Percentiles rank a stretch among this genome's conserved stretches.
Evolutionary conservation across 306 rosid species (phyloP).

Genomic region (Cicer judaicum): DNA sequence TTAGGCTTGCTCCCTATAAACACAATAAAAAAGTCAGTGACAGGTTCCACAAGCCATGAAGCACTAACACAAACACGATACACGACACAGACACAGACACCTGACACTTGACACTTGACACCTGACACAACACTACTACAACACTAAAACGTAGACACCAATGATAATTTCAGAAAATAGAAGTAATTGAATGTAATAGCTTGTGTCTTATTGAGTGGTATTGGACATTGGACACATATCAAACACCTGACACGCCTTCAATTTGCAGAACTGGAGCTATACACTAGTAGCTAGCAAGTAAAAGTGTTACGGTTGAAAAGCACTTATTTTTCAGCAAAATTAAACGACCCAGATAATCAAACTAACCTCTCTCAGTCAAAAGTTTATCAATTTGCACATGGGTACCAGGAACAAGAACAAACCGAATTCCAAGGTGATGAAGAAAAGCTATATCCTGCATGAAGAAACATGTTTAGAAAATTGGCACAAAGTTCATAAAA

Average conservation of each 20-base stretch:
- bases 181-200: too few relatives aligned
- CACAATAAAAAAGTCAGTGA: conserved; percentile 34
- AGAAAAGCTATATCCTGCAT: conserved; percentile 97
- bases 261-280: too few relatives aligned
- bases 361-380: conserved; percentile 79
- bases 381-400: conserved; percentile 86
- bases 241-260: too few relatives aligned
- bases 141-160: too few relatives aligned
- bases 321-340: neutral
- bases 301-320: neutral
- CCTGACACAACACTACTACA: too few relatives aligned
- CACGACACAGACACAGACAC: too few relatives aligned
- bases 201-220: too few relatives aligned
- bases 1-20: conserved; percentile 77
- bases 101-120: too few relatives aligned
- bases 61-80: too few relatives aligned
- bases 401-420: conserved; percentile 91
- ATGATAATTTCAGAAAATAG: too few relatives aligned
- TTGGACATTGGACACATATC: too few relatives aligned
- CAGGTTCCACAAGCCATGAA: neutral
- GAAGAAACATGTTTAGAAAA: conserved; percentile 1
- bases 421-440: conserved; percentile 90
- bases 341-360: conserved; percentile 24
- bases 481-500: too few relatives aligned
- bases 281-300: neutral